These are phyloP conservation scores for Buddleja alternifolia DNA, from an alignment of 257 asterid species.

Conservation along the genomic window DNA sequence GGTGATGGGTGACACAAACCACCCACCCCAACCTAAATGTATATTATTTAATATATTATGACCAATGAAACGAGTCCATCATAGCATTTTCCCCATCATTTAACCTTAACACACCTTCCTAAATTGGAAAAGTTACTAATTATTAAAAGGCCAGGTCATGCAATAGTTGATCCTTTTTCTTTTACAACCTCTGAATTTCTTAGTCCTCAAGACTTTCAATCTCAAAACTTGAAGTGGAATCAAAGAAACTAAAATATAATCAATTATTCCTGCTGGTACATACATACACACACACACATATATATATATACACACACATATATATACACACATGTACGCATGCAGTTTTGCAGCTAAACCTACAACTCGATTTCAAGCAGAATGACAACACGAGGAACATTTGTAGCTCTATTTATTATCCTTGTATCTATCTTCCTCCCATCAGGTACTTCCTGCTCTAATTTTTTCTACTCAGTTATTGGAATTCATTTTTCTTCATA, in stretches of 20 bases:
- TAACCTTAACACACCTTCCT: no score
- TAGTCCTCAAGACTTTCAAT: conserved; percentile 40
- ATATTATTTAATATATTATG: no score
- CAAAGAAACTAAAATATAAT: conserved; percentile 42
- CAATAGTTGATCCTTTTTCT: not conserved
- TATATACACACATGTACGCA: no score
- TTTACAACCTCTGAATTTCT: conserved; percentile 30
- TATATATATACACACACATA: not conserved
- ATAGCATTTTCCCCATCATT: no score
- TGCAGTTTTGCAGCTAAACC: not conserved
- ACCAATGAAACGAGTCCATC: no score
- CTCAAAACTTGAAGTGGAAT: conserved; percentile 62
- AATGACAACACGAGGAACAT: conserved; percentile 40
- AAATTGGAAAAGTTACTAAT: not conserved
- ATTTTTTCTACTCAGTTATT: not conserved
- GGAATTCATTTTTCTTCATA: no score
- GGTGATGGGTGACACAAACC: no score
- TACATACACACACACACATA: no score
- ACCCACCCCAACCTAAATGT: no score
- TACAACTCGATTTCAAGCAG: not conserved
- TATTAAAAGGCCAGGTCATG: not conserved
- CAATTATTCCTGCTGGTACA: not conserved
- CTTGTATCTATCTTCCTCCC: conserved; percentile 33
- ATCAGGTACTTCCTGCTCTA: conserved; percentile 43
- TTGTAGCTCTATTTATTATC: conserved; percentile 26